phyloP scores from a whole-genome alignment of 768 basidiomycete genomes.

The Suillus plorans region DNA sequence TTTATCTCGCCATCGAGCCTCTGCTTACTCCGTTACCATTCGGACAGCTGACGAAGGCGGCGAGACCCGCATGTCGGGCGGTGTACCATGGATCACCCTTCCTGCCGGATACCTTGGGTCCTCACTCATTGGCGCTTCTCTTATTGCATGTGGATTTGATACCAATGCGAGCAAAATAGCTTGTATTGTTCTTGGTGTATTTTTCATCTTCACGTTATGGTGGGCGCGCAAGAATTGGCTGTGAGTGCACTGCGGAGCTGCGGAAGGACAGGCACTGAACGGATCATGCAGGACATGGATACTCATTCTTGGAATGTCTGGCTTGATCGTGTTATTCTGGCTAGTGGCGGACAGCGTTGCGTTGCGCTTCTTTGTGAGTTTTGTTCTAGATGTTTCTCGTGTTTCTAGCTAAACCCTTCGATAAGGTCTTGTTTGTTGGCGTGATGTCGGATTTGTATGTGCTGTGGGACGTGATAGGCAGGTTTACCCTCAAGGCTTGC shows the following conservation, averaged over 20 bases:
- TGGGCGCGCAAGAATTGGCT: constrained; percentile 78
- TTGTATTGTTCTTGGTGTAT: constrained; percentile 73
- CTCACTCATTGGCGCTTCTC: constrained; percentile 79
- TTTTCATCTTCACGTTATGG: constrained; percentile 88
- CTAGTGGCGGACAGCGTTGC: constrained; percentile 75
- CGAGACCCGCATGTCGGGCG: constrained; percentile 84
- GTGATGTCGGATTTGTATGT: constrained; percentile 88
- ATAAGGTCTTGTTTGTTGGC: constrained; percentile 76
- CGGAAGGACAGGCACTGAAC: not conserved
- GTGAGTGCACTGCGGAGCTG: constrained; percentile 42
- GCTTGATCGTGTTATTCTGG: constrained; percentile 80
- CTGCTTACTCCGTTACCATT: constrained; percentile 12
- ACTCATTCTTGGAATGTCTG: constrained; percentile 77
- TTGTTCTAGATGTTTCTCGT: too few relatives aligned
- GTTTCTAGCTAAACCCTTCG: not conserved
- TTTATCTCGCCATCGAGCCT: not conserved
- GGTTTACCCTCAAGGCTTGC: constrained; percentile 15
- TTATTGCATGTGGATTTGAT: constrained; percentile 88
- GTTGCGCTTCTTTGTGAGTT: constrained; percentile 69
- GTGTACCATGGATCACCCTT: constrained; percentile 76
- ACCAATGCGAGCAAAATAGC: constrained; percentile 88
- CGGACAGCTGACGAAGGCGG: constrained; percentile 82
- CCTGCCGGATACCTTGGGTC: constrained; percentile 88
- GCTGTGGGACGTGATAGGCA: constrained; percentile 86
- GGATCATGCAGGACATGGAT: constrained; percentile 61